A percentile compares a stretch with the other conserved stretches of the same genome.
Conservation (phyloP, 2,329 filamentous ascomycete genomes). For the Aspergillus pseudotamarii region DNA sequence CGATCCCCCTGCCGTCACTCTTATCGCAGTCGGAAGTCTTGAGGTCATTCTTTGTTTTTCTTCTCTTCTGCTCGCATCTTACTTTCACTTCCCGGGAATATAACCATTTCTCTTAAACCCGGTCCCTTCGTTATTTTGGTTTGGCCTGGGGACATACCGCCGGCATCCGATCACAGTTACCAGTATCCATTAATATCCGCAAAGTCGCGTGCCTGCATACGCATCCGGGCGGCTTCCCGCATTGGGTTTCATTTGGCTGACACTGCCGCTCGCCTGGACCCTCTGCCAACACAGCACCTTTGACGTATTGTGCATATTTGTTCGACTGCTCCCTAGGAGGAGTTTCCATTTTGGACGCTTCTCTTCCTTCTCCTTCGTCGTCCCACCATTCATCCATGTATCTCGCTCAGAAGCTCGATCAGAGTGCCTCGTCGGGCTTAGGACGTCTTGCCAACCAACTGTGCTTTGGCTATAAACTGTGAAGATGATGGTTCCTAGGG, state of each 20-base stretch:
- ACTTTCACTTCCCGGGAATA: neutral
- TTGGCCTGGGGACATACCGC: neutral
- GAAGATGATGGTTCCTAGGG: conserved; percentile 47
- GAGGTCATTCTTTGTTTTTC: conserved; percentile 6
- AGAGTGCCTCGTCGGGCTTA: conserved; percentile 43
- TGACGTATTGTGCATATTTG: conserved; percentile 15
- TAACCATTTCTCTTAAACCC: neutral
- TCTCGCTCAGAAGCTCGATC: conserved; percentile 43
- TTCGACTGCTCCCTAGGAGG: conserved; percentile 1
- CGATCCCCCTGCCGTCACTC: neutral
- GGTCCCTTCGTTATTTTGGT: neutral
- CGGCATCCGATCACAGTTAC: neutral
- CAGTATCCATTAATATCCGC: neutral
- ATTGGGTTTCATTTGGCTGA: conserved; percentile 17
- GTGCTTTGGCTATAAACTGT: conserved; percentile 18
- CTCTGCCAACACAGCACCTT: conserved; percentile 24
- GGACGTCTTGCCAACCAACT: conserved; percentile 19
- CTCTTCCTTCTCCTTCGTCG: conserved; percentile 7
- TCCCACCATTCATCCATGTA: conserved; percentile 40
- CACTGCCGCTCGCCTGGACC: conserved; percentile 15
- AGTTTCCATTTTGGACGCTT: conserved; percentile 12
- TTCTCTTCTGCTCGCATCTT: neutral
- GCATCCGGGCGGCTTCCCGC: conserved; percentile 21
- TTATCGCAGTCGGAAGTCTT: conserved; percentile 6
- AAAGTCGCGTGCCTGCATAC: conserved; percentile 28